Evolutionary conservation across 345 rosid species (phyloP).

Genomic region (Citrus inodora): DNA sequence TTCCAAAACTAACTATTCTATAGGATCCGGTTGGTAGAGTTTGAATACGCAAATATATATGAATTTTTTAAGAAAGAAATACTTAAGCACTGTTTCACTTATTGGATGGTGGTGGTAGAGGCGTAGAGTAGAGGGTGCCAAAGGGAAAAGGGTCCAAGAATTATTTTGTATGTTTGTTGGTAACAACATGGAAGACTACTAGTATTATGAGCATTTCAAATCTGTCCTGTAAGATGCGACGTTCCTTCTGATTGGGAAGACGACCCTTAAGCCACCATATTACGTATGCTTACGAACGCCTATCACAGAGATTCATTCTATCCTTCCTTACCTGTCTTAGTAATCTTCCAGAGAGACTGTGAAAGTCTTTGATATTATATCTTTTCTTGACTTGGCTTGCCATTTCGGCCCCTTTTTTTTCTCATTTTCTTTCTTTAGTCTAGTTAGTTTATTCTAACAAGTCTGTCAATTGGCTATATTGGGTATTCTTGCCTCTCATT

Average conservation of each 20-base stretch:
- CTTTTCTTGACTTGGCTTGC: conserved; percentile 23
- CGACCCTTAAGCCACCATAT: conserved; percentile 35
- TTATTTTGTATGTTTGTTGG: conserved; percentile 10
- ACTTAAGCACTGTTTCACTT: not conserved
- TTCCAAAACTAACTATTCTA: conserved; percentile 1
- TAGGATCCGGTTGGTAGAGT: conserved; percentile 46
- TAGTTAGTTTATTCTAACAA: conserved; percentile 14
- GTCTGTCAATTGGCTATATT: conserved; percentile 25
- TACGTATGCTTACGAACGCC: conserved; percentile 21
- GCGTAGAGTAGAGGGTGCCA: not conserved
- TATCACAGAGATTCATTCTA: conserved; percentile 10
- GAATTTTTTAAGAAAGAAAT: not conserved
- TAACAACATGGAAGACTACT: conserved; percentile 13
- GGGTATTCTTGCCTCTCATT: conserved; percentile 24
- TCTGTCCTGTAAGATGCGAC: conserved; percentile 26
- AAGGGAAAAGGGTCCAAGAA: conserved; percentile 8
- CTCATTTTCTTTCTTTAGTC: conserved; percentile 1
- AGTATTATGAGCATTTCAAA: conserved; percentile 8
- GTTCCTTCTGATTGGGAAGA: conserved; percentile 37
- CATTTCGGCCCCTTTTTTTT: not conserved
- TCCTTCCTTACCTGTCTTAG: conserved; percentile 18
- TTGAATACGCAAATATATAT: conserved; percentile 22
- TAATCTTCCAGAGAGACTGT: not conserved
- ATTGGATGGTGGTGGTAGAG: conserved; percentile 25
- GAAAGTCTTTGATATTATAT: conserved; percentile 11